Conservation (phyloP, 2,329 filamentous ascomycete genomes). For the Niveomyces coronatus region DNA sequence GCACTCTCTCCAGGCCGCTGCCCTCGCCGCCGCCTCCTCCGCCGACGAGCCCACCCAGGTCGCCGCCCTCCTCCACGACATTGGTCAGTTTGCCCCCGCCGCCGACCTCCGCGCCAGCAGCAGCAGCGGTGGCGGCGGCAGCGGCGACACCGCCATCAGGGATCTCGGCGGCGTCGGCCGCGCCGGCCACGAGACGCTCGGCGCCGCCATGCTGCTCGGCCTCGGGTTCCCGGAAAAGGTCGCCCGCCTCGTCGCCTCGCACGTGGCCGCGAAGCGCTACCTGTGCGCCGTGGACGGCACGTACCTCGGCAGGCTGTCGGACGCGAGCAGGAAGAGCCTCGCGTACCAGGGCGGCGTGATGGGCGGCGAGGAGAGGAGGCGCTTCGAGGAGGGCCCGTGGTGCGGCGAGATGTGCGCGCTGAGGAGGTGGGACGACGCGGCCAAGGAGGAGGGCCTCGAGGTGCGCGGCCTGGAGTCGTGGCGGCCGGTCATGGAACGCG, state of each 20-base stretch:
- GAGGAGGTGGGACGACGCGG: constrained; percentile 13
- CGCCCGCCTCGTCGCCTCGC: constrained; percentile 13
- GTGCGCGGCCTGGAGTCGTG: constrained; percentile 3
- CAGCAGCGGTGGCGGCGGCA: constrained; percentile 7
- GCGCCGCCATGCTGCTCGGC: constrained; percentile 10
- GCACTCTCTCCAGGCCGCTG: constrained; percentile 13
- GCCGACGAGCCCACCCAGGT: constrained; percentile 14
- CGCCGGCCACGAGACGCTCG: constrained; percentile 12
- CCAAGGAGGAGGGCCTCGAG: constrained; percentile 9
- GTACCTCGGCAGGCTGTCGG: constrained; percentile 12
- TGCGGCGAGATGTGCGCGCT: constrained; percentile 13
- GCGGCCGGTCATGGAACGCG: constrained; percentile 4
- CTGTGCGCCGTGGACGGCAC: constrained; percentile 13
- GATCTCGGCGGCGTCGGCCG: constrained; percentile 14
- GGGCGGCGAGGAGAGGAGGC: constrained; percentile 7
- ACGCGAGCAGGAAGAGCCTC: constrained; percentile 13
- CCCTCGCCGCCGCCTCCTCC: constrained; percentile 11
- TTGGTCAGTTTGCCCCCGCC: constrained; percentile 13
- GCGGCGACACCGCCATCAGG: constrained; percentile 12
- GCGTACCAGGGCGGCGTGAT: constrained; percentile 13
- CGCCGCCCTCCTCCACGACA: constrained; percentile 14
- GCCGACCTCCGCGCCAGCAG: constrained; percentile 10
- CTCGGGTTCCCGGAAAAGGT: constrained; percentile 13
- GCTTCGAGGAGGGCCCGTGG: constrained; percentile 10
- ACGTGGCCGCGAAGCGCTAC: constrained; percentile 13